Conservation (phyloP, 768 basidiomycete species). For the Hericium coralloides region DNA sequence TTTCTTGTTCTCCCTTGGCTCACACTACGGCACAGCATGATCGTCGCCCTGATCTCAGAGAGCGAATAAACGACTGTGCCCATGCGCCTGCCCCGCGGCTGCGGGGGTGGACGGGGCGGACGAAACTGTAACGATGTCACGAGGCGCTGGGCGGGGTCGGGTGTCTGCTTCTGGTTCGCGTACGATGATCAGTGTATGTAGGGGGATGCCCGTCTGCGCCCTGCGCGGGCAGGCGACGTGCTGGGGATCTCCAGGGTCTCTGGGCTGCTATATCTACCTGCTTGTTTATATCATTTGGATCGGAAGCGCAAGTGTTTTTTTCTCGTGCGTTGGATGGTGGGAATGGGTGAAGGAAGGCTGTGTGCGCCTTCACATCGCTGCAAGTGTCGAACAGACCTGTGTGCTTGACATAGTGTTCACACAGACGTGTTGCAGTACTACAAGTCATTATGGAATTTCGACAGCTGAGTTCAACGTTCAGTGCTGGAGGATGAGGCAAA, state of each 20-base stretch:
- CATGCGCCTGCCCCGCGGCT: not conserved
- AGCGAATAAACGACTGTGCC: conserved; percentile 20
- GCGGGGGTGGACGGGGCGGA: not conserved
- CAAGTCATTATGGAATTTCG: no score
- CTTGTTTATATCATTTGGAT: conserved; percentile 13
- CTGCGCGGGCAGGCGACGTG: no score
- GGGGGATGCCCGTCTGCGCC: not conserved
- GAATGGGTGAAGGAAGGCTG: no score
- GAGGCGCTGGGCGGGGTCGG: not conserved
- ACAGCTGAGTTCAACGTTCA: no score
- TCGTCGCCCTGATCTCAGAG: conserved; percentile 42
- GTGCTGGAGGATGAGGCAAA: no score
- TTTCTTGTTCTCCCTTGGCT: not conserved
- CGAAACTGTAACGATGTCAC: conserved; percentile 1
- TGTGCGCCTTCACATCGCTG: no score
- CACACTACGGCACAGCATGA: conserved; percentile 30
- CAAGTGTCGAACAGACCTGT: no score
- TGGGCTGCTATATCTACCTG: conserved; percentile 13
- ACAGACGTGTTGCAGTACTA: no score
- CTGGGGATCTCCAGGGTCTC: no score
- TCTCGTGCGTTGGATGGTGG: no score
- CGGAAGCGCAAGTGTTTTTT: not conserved
- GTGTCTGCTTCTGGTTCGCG: conserved; percentile 1
- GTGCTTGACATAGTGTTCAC: no score
- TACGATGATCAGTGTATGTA: not conserved